Evolutionary conservation across 2,329 filamentous ascomycete genomes (phyloP).

Genomic region (Nothopassalora personata): DNA sequence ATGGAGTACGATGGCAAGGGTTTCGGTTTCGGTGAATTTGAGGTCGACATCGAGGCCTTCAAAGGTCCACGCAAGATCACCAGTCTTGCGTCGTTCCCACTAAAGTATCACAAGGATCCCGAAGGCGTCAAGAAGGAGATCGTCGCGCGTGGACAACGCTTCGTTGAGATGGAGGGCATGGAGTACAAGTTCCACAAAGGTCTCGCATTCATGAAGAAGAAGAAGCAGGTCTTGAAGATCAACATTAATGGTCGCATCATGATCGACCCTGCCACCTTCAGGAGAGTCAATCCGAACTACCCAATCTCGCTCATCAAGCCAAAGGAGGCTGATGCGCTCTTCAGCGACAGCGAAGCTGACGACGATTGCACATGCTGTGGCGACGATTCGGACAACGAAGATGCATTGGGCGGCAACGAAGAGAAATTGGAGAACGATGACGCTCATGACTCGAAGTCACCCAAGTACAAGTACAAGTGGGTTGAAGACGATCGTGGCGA

Average conservation of each 20-base stretch:
- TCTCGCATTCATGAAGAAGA: constrained; percentile 78
- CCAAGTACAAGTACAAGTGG: constrained; percentile 37
- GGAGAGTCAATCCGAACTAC: constrained; percentile 82
- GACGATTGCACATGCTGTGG: constrained; percentile 40
- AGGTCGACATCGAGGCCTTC: constrained; percentile 67
- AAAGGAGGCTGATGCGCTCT: constrained; percentile 48
- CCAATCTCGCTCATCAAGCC: constrained; percentile 67
- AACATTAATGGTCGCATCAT: constrained; percentile 84
- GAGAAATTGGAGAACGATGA: constrained; percentile 46
- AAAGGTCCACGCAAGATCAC: constrained; percentile 78
- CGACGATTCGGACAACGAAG: constrained; percentile 36
- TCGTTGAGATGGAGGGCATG: constrained; percentile 73
- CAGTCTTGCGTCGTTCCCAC: constrained; percentile 68
- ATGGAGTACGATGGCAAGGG: constrained; percentile 84
- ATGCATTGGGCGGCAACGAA: constrained; percentile 44
- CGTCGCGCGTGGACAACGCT: constrained; percentile 77
- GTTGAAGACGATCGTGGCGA: constrained; percentile 47
- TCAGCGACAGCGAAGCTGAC: constrained; percentile 48
- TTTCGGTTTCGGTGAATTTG: constrained; percentile 69
- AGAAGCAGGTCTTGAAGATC: constrained; percentile 68
- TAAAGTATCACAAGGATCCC: constrained; percentile 73
- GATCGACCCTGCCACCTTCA: constrained; percentile 77
- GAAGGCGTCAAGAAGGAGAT: constrained; percentile 59
- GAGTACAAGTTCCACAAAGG: constrained; percentile 80
- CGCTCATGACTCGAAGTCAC: constrained; percentile 41